These are phyloP conservation scores for Terana coerulea DNA, from an alignment of 768 basidiomycete species.

Conservation along the genomic window DNA sequence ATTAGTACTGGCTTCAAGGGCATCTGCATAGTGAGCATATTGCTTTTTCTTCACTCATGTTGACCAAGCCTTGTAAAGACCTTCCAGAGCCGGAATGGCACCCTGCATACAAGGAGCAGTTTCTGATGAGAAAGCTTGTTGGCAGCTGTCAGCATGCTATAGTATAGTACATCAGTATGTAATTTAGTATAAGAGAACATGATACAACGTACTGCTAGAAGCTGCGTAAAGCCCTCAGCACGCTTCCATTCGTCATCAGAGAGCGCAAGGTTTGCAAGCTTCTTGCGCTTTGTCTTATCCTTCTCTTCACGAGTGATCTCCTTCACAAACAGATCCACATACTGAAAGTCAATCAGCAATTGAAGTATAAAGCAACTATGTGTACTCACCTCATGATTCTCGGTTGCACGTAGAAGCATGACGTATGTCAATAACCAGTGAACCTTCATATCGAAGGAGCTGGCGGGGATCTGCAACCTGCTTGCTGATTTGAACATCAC, in stretches of 20 bases:
- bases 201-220: background rate
- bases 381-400: slow-evolving; percentile 9
- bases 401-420: slow-evolving; percentile 24
- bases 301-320: background rate
- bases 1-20: slow-evolving; percentile 23
- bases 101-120: slow-evolving; percentile 21
- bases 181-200: background rate
- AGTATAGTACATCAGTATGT: background rate
- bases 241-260: background rate
- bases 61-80: slow-evolving; percentile 26
- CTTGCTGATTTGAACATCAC: slow-evolving; percentile 11
- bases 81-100: slow-evolving; percentile 29
- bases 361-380: background rate
- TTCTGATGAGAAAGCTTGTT: slow-evolving; percentile 31
- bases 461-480: slow-evolving; percentile 4
- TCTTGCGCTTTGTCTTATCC: background rate
- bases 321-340: background rate
- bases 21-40: slow-evolving; percentile 20
- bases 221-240: background rate
- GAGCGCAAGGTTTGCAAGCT: background rate
- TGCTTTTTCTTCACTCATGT: background rate
- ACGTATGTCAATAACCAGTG: slow-evolving; percentile 31
- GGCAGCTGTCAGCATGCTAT: slow-evolving; percentile 27
- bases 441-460: slow-evolving; percentile 30
- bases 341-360: background rate